Evolutionary conservation across 805 yeast genomes (phyloP).

Genomic region (Komagataella ulmi): DNA sequence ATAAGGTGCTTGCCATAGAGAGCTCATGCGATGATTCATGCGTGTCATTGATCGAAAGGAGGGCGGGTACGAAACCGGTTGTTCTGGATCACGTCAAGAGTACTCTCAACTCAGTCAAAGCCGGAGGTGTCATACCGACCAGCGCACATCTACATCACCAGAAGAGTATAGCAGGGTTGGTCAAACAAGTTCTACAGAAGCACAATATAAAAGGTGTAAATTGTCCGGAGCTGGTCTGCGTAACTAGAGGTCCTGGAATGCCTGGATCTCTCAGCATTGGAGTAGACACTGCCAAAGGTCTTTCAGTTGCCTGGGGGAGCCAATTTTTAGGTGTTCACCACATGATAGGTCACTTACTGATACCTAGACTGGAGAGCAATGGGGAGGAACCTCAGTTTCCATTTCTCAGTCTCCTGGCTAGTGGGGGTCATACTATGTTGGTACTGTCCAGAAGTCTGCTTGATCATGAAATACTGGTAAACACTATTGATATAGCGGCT

Average conservation of each 20-base stretch:
- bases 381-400: constrained; percentile 42
- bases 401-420: constrained; percentile 62
- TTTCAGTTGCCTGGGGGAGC: constrained; percentile 60
- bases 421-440: constrained; percentile 93
- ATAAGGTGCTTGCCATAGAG: constrained; percentile 75
- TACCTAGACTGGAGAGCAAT: constrained; percentile 38
- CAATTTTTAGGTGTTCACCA: constrained; percentile 91
- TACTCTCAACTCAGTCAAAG: constrained; percentile 50
- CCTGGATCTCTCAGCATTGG: constrained; percentile 78
- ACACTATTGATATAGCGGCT: constrained; percentile 78
- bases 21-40: constrained; percentile 95
- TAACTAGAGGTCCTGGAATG: constrained; percentile 96
- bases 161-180: constrained; percentile 34
- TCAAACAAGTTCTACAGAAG: constrained; percentile 26
- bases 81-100: constrained; percentile 45
- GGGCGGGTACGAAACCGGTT: constrained; percentile 23
- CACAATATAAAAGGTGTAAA: constrained; percentile 16
- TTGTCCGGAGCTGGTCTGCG: constrained; percentile 68
- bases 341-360: constrained; percentile 83
- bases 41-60: constrained; percentile 60
- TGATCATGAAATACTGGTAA: constrained; percentile 60
- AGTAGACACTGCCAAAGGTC: constrained; percentile 73
- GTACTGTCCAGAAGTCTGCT: constrained; percentile 48
- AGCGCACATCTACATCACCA: constrained; percentile 78
- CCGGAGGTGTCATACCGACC: constrained; percentile 85